Base-by-base conservation (phyloP, 345 rosid species). In the Carallia pectinifolia region DNA sequence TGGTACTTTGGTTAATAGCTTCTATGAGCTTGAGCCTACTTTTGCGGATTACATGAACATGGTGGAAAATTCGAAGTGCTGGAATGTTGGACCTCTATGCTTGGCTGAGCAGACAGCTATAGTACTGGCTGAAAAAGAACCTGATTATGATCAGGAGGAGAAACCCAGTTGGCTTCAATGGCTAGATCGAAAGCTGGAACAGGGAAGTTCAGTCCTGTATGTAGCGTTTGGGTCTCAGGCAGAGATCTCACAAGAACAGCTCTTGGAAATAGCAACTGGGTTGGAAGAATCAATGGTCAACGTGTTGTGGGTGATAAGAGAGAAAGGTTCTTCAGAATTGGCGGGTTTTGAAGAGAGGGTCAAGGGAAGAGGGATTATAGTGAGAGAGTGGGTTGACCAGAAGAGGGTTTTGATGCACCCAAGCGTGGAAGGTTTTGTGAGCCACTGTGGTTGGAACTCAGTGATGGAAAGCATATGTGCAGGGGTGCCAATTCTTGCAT, bases 361-460 rank as follows among this genome's bases (percentile, higher is more conserved):
- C 0, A 71, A 75, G 8, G 85, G 72, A 7, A 83, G 78, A 62
- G 96, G 97, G 8, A 59, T 88, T 47, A 69, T 93, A 44, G 85
- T 88, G 58, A 75, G 77, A 63, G 89, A 86, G 2, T 93, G 97
- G 94, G 96, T 93, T 3, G 81, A 90, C 12, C 94, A 91, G 63
- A 77, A 72, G 65, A 84, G 83, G 73, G 85, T 91, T 47, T 34
- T 93, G 17, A 48, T 18, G 65, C 97, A 93, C 81, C 71, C 33
- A 7, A 80, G 88, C 37, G 77, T 93, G 7, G 29, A 74, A 78
- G 97, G 97, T 29, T 89, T 88, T 50, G 48, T 90, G 66, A 90
- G 92, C 50, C 98, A 93, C 47, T 93, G 97, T 37, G 98, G 97
- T 6, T 90, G 97, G 98, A 93, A 90, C 65, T 93, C 98, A 4